These are phyloP conservation scores for Glaciozyma antarctica DNA, from an alignment of 768 basidiomycete species.

Conservation along the genomic window DNA sequence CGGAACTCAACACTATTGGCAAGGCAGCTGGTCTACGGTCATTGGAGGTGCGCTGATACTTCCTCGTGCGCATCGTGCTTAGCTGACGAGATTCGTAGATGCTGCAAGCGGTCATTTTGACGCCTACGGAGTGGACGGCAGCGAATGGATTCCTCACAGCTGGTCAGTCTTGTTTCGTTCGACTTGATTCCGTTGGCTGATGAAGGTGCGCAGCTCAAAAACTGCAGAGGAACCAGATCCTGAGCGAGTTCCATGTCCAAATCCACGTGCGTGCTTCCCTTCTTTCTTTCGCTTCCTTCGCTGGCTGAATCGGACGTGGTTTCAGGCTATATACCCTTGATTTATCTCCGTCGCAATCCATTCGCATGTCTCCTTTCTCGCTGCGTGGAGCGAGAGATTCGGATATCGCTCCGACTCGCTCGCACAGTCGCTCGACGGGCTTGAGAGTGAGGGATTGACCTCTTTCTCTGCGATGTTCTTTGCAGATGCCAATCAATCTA, in stretches of 20 bases:
- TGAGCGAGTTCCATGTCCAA: constrained; percentile 7
- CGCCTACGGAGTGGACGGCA: constrained; percentile 39
- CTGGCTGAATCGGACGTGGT: too few relatives aligned
- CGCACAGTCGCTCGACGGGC: too few relatives aligned
- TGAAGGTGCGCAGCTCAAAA: constrained; percentile 60
- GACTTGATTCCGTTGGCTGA: not conserved
- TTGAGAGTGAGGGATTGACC: too few relatives aligned
- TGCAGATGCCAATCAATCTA: too few relatives aligned
- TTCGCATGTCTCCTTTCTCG: too few relatives aligned
- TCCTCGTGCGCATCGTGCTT: constrained; percentile 58
- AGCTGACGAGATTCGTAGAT: constrained; percentile 43
- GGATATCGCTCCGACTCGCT: too few relatives aligned
- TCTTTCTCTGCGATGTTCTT: too few relatives aligned
- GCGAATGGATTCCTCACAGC: constrained; percentile 66
- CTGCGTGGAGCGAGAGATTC: too few relatives aligned
- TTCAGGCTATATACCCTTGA: too few relatives aligned
- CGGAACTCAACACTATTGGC: constrained; percentile 65
- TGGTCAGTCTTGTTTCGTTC: constrained; percentile 66
- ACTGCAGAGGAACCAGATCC: constrained; percentile 63
- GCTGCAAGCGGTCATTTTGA: not conserved
- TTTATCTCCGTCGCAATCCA: too few relatives aligned
- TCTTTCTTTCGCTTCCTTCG: too few relatives aligned
- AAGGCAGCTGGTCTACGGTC: constrained; percentile 78
- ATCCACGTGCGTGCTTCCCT: constrained; percentile 14
- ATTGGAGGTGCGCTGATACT: constrained; percentile 47